Base-by-base conservation (phyloP, 2,329 filamentous ascomycete genomes). In the Lojkania enalia region DNA sequence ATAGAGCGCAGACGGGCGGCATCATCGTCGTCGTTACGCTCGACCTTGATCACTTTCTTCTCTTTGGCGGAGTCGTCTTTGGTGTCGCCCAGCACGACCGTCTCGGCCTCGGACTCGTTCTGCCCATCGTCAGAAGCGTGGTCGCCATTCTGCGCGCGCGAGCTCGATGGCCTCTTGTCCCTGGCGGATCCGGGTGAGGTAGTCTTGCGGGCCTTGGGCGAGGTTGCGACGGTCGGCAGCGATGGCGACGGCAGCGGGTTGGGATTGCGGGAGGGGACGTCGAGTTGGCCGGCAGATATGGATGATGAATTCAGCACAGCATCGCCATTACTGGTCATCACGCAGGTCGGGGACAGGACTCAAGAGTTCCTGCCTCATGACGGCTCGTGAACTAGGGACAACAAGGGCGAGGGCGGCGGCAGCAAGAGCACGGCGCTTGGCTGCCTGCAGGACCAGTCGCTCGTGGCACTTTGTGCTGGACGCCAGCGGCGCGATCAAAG, bases 31-130 rank as follows among this genome's bases (percentile, higher is more conserved):
- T 69, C 64, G 50, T 53, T 57, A 54, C 64, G 61, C 58, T 72
- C 70, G 19, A 59, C 65, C 59, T 71, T 72, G 61, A 71, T 69
- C 51, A 60, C 46, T 58, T 70, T 70, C 50, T 64, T 67, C 50
- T 68, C 64, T 42, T 66, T 63, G 35, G 64, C 55, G 42, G 66
- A 64, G 55, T 75, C 70, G 49, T 72, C 67, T 21, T 71, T 66
- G 37, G 57, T 50, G 53, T 55, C 52, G n/a, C 65, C 71, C 37
- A 75, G 66, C 27, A 77, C 73, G 46, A 77, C 70, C 21, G 75
- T 77, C 62, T 77, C 75, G 39, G 75, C 75, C 60, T 78, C 75
- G 13, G 74, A 77, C 52, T 75, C 72, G 52, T 70, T 70, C 41
- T 68, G 64, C 23, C 64, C 70, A 46, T 71, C 66, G 35, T 63